phyloP scores from a whole-genome alignment of 2,329 filamentous ascomycete genomes.

The Alternaria sp. region DNA sequence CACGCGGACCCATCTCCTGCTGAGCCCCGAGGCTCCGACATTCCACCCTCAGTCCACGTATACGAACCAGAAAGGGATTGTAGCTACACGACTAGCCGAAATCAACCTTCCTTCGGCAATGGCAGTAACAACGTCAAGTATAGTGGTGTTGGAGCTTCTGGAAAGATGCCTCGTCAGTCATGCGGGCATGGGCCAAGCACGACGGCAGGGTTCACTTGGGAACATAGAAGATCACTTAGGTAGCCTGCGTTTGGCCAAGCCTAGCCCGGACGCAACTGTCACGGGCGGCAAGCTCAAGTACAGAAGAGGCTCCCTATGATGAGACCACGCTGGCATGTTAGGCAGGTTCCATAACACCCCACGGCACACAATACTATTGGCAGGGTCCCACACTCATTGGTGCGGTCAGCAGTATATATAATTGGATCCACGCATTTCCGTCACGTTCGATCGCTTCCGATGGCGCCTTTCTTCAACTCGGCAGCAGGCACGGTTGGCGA shows the following conservation, averaged over 20 bases:
- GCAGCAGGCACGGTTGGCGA: neutral
- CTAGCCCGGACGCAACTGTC: neutral
- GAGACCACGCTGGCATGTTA: slow-evolving; percentile 6
- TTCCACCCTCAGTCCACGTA: slow-evolving; percentile 27
- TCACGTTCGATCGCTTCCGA: slow-evolving; percentile 1
- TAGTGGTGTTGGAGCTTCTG: slow-evolving; percentile 15
- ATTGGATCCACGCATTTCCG: slow-evolving; percentile 1
- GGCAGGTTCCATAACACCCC: slow-evolving; percentile 1
- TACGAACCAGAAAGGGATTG: neutral
- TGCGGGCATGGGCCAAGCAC: slow-evolving; percentile 5
- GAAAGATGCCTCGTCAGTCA: slow-evolving; percentile 25
- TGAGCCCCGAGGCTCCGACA: slow-evolving; percentile 30
- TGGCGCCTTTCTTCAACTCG: neutral
- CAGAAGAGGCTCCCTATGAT: slow-evolving; percentile 29
- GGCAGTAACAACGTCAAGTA: neutral
- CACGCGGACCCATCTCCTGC: slow-evolving; percentile 12
- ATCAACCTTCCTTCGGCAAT: slow-evolving; percentile 27
- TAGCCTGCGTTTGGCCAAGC: neutral
- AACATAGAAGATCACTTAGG: neutral
- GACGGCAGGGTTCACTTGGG: neutral
- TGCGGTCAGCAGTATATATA: neutral
- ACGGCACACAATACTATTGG: neutral
- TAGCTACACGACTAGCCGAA: slow-evolving; percentile 17
- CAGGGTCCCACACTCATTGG: slow-evolving; percentile 2
- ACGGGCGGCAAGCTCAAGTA: slow-evolving; percentile 1